Percentiles rank a stretch among this genome's conserved stretches.
Conservation (phyloP, 805 yeast species). For the Saturnispora diversa region DNA sequence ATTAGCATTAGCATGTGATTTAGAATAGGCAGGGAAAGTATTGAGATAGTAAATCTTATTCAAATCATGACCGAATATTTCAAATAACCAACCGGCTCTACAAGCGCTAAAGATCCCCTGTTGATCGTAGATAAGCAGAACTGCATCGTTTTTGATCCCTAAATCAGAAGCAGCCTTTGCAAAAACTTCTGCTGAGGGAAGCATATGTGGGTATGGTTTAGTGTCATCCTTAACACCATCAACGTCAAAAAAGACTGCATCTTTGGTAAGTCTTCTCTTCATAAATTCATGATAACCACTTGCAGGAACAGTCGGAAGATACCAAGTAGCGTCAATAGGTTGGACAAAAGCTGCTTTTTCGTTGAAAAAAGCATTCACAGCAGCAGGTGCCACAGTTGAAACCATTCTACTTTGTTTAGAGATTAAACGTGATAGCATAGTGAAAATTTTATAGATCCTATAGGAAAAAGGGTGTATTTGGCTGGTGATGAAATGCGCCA, state of each 20-base stretch:
- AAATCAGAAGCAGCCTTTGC: slow-evolving; percentile 42
- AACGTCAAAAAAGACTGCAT: slow-evolving; percentile 70
- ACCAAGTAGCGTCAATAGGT: slow-evolving; percentile 89
- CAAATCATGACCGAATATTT: slow-evolving; percentile 62
- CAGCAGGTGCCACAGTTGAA: slow-evolving; percentile 22
- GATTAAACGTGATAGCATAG: not conserved
- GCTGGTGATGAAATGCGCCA: too few relatives aligned
- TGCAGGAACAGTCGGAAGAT: slow-evolving; percentile 66
- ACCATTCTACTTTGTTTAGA: slow-evolving; percentile 11
- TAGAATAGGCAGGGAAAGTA: slow-evolving; percentile 40
- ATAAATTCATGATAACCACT: slow-evolving; percentile 52
- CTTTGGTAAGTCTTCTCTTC: slow-evolving; percentile 47
- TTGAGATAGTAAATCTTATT: slow-evolving; percentile 56
- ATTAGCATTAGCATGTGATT: slow-evolving; percentile 23
- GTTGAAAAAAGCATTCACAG: slow-evolving; percentile 15
- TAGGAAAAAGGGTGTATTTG: not conserved
- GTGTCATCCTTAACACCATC: slow-evolving; percentile 54
- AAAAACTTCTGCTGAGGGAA: slow-evolving; percentile 57
- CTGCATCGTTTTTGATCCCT: slow-evolving; percentile 51
- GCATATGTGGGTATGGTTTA: slow-evolving; percentile 83
- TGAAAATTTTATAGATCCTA: not conserved
- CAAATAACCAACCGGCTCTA: slow-evolving; percentile 86
- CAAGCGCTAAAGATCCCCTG: slow-evolving; percentile 83
- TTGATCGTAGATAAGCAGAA: slow-evolving; percentile 75
- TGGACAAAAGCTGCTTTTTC: slow-evolving; percentile 22